Base-by-base conservation (phyloP, 106 monocot species). In the Xerophyta viscosa region DNA sequence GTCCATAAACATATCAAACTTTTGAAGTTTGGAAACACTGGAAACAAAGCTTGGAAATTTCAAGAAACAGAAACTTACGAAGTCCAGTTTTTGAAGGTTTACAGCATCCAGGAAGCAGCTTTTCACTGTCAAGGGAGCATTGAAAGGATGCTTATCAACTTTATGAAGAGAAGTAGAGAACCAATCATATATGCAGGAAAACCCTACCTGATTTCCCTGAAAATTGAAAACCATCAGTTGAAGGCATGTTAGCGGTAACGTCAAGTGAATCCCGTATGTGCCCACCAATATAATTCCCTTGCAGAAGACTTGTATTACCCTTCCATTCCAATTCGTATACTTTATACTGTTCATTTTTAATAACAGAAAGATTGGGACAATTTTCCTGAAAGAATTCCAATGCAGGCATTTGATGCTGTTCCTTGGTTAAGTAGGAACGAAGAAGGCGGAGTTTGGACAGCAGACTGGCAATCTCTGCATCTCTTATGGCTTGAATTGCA, bases 401-500 rank as follows among this genome's bases (percentile, higher is more conserved):
- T 10, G 71, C 79, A 10, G 57, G 58, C 8, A 53, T 77, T 28
- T 70, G 46, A 10, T 76, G 31, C 61, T 86, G 82, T 56, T 83
- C 86, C 30, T 82, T 69, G 50, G 39, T 77, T 18, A 87, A 39
- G 63, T 60, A 79, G 1, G 78, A 83, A 0, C 71, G 78, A 20
- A 86, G 46, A 46, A 81, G 61, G 8, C 79, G 82, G 36, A 77
- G 33, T 37, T 65, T 29, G 3, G 79, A 71, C 17, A 79, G 68
- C 24, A 83, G 33, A 29, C 37, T 79, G 30, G 73, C 69, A 19
- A 62, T 71, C 60, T 87, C 92, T 14, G 80, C 82, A 25, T 27
- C 77, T 25, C 61, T 33, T 39, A 77, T 77, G 33, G 92, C 92
- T 56, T 63, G 67, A 56, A 92, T 72, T 31, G 82, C 82, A 54